A percentile compares a stretch with the other conserved stretches of the same genome.
Conservation (phyloP, 2,329 filamentous ascomycete genomes). For the Remersonia thermophila region DNA sequence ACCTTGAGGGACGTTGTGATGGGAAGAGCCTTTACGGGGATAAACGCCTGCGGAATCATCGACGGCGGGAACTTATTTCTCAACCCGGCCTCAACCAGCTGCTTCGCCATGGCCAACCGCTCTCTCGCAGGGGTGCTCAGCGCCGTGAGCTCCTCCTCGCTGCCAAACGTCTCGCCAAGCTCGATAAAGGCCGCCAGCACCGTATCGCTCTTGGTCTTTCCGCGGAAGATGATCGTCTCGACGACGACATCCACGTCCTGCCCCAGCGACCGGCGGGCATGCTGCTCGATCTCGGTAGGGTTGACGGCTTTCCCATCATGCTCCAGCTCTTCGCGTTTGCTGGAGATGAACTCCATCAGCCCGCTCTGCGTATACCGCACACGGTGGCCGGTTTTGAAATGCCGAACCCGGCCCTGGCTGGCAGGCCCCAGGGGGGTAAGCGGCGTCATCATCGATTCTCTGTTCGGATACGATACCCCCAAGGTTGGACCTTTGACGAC, state of each 20-base stretch:
- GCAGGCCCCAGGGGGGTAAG: slow-evolving; percentile 16
- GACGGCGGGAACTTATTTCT: slow-evolving; percentile 26
- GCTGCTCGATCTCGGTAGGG: slow-evolving; percentile 33
- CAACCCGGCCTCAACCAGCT: slow-evolving; percentile 31
- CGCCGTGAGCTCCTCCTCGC: slow-evolving; percentile 26
- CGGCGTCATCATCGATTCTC: slow-evolving; percentile 17
- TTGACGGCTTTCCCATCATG: slow-evolving; percentile 29
- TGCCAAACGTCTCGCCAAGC: slow-evolving; percentile 29
- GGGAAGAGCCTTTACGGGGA: slow-evolving; percentile 36
- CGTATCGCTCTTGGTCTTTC: slow-evolving; percentile 22
- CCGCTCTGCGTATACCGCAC: slow-evolving; percentile 38
- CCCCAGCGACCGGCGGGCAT: slow-evolving; percentile 34
- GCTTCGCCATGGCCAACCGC: slow-evolving; percentile 30
- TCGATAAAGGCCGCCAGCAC: slow-evolving; percentile 38
- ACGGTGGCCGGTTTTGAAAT: slow-evolving; percentile 39
- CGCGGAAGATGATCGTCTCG: slow-evolving; percentile 34
- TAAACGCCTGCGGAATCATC: slow-evolving; percentile 35
- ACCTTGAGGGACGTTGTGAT: slow-evolving; percentile 39
- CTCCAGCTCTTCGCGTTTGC: slow-evolving; percentile 29
- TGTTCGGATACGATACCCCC: slow-evolving; percentile 26
- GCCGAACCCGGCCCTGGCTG: slow-evolving; percentile 22
- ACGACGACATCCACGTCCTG: slow-evolving; percentile 36
- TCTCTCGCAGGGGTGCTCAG: slow-evolving; percentile 30
- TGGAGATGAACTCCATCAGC: slow-evolving; percentile 35
- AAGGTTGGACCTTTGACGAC: slow-evolving; percentile 46